phyloP scores from a whole-genome alignment of 148 eudicot genomes.

The Polygonum maritimum region DNA sequence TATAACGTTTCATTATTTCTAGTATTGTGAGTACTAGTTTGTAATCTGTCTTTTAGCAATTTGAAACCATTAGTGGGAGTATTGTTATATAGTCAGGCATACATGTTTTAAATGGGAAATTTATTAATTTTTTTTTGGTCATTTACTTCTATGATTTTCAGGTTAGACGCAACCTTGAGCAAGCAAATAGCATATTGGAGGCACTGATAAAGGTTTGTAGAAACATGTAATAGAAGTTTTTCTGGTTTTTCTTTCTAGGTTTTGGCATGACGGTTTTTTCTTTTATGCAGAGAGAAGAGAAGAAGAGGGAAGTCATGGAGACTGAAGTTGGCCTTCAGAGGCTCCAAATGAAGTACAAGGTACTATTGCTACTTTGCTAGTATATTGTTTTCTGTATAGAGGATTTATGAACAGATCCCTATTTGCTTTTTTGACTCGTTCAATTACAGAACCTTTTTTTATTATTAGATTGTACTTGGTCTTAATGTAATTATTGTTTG shows the following conservation, averaged over 20 bases:
- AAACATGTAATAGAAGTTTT: not conserved
- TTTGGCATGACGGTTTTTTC: not conserved
- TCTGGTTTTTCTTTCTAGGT: not conserved
- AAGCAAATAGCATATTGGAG: conserved; percentile 75
- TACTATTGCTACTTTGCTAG: conserved; percentile 15
- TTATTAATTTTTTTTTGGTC: not conserved
- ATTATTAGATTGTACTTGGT: not conserved
- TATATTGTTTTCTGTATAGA: not conserved
- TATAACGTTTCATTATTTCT: not conserved
- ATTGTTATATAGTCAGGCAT: not conserved
- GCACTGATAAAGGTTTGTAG: conserved; percentile 65
- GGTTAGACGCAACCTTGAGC: conserved; percentile 98
- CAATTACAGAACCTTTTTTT: not conserved
- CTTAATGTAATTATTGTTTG: not conserved
- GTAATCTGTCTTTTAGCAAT: not conserved
- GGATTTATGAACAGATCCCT: not conserved
- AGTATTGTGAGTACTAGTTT: not conserved
- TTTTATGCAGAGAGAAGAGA: conserved; percentile 83
- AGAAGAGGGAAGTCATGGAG: conserved; percentile 86
- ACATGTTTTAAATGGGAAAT: not conserved
- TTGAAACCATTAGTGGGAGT: not conserved
- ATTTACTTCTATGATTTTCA: conserved; percentile 19
- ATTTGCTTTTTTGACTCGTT: not conserved
- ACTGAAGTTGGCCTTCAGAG: conserved; percentile 91
- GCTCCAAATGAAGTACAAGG: conserved; percentile 88